Conservation (phyloP, 441 rosid genomes). For the Erysimum pusillum region DNA sequence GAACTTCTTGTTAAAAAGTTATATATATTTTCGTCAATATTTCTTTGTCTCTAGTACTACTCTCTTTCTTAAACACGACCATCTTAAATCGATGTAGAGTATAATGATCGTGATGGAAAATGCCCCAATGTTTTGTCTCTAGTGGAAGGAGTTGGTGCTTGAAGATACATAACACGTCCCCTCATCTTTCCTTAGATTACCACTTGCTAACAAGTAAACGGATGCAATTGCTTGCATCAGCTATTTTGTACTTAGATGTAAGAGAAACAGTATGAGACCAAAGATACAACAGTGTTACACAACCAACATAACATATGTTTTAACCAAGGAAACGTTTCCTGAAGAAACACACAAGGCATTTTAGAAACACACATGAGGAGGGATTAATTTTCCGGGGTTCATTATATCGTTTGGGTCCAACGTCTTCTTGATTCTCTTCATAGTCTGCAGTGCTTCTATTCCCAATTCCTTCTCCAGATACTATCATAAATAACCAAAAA, state of each 20-base stretch:
- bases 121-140: not conserved
- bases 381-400: constrained; percentile 97
- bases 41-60: too few species aligned
- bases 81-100: not conserved
- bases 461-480: constrained; percentile 93
- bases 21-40: too few species aligned
- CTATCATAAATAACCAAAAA: constrained; percentile 44
- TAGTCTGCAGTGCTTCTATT: constrained; percentile 76
- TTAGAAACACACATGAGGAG: constrained; percentile 85
- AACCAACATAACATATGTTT: constrained; percentile 3
- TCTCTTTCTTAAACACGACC: not conserved
- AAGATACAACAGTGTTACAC: constrained; percentile 17
- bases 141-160: constrained; percentile 13
- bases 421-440: constrained; percentile 82
- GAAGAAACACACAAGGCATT: not conserved
- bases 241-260: constrained; percentile 28
- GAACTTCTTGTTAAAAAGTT: too few species aligned
- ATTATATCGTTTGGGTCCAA: constrained; percentile 89
- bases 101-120: not conserved
- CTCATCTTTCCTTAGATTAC: constrained; percentile 27
- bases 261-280: constrained; percentile 8
- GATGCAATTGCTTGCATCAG: constrained; percentile 30
- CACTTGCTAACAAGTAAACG: constrained; percentile 20
- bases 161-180: constrained; percentile 18
- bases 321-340: not conserved